These are phyloP conservation scores for Endotrypanum monterogeii DNA, from an alignment of 208 protist species.

Conservation along the genomic window DNA sequence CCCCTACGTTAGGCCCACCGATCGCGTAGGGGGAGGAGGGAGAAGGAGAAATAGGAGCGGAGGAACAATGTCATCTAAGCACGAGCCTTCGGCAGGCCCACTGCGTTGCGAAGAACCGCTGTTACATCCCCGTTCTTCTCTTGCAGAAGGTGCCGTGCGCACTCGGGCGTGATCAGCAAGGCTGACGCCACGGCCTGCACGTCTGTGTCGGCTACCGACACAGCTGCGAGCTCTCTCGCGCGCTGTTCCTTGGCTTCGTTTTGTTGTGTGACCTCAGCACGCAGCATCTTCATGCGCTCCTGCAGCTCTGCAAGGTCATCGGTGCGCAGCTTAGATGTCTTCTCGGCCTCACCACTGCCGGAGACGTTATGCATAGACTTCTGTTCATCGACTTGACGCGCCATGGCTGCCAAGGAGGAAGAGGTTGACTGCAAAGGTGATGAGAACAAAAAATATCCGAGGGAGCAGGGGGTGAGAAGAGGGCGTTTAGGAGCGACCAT, in stretches of 20 bases:
- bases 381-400: constrained; percentile 73
- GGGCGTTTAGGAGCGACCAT: no score
- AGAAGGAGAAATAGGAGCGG: not conserved
- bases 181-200: constrained; percentile 51
- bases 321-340: constrained; percentile 65
- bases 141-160: constrained; percentile 52
- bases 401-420: constrained; percentile 33
- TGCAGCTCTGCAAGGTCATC: constrained; percentile 73
- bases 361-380: constrained; percentile 75
- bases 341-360: constrained; percentile 54
- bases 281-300: constrained; percentile 70
- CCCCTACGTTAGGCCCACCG: no score
- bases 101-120: constrained; percentile 64
- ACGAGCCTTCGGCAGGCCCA: constrained; percentile 62
- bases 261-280: constrained; percentile 60
- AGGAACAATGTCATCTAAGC: constrained; percentile 9
- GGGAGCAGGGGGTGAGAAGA: not conserved
- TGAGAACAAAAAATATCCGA: not conserved
- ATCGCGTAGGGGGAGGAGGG: not conserved
- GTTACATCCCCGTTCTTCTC: constrained; percentile 62
- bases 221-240: constrained; percentile 46
- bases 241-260: constrained; percentile 59
- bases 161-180: constrained; percentile 34
- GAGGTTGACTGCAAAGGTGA: not conserved
- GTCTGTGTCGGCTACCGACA: constrained; percentile 48